Base-by-base conservation (phyloP, 2,329 filamentous ascomycete species). In the Emericellopsis cladophorae region DNA sequence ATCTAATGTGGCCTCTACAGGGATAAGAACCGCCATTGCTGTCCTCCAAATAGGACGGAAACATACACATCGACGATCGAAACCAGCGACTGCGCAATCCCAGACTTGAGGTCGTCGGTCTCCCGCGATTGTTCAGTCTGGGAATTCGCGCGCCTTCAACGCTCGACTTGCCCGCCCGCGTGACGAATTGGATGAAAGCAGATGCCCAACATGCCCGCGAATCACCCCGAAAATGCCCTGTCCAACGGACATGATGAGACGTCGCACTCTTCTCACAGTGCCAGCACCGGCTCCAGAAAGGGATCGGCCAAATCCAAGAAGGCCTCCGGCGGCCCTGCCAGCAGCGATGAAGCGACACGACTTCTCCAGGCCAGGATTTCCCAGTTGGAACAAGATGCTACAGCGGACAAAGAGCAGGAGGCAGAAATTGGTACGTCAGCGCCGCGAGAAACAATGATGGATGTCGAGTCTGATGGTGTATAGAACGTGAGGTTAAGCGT, bases 391-490 rank as follows among this genome's bases (percentile, higher is more conserved):
- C 84, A 87, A 47, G 89, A 95, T 69, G 85, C 84, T 39, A 88
- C 88, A 10, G 86, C 87, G 44, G 89, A 95, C 59, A 95, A 93
- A 62, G 90, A 94, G 51, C 87, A 95, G 63, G 89, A 95, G 64
- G 78, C 84, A 45, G 92, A 96, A 68, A 95, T 98, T 58, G 26
- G 26, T 29, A 29, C 87, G 88, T 94, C 68, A 57, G 79, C 55
- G 31, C 22, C 9, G 34, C 8, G 29, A 29, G 29, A 15, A 29
- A 26, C 11, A 29, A 41, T 31, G 22, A 15, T n/a, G 14, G 29
- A 18, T 29, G 12, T 21, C 39, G 12, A 36, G 24, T 31, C 22
- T 40, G 15, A 11, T 42, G 36, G 12, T 12, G 24, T 40, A 9
- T 58, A 93, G 90, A 94, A 62, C 84, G 87, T 49, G 88, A 95